Conservation (phyloP, 345 rosid species). For the Salix udensis region DNA sequence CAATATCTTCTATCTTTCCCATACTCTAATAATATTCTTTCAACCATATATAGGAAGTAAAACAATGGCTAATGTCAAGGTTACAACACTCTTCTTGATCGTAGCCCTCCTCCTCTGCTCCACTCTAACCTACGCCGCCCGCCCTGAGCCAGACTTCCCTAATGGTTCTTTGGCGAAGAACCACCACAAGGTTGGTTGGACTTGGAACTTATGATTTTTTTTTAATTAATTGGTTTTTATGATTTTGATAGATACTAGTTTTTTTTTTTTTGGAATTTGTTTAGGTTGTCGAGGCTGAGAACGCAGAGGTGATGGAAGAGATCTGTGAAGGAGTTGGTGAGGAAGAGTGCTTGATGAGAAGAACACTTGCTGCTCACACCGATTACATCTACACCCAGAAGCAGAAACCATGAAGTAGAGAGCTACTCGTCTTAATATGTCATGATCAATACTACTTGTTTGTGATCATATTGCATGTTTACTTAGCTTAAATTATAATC, state of each 20-base stretch:
- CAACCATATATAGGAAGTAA: background rate
- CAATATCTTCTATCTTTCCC: no score
- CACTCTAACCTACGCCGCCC: slow-evolving; percentile 38
- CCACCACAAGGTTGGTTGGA: slow-evolving; percentile 32
- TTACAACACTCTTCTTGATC: slow-evolving; percentile 16
- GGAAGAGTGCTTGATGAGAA: slow-evolving; percentile 23
- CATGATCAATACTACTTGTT: no score
- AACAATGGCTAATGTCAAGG: slow-evolving; percentile 10
- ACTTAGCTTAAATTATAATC: no score
- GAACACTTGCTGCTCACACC: slow-evolving; percentile 21
- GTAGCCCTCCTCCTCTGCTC: slow-evolving; percentile 48
- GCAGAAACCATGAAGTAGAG: slow-evolving; percentile 10
- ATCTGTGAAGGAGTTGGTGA: slow-evolving; percentile 25
- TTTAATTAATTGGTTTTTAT: background rate
- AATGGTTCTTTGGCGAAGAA: slow-evolving; percentile 20
- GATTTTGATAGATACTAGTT: background rate
- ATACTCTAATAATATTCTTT: background rate
- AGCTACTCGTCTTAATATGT: no score
- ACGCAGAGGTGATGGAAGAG: slow-evolving; percentile 9
- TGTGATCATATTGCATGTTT: no score
- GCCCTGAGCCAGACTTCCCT: slow-evolving; percentile 38
- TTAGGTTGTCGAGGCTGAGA: background rate
- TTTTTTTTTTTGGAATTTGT: background rate
- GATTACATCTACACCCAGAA: slow-evolving; percentile 29
- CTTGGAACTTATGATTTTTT: background rate